Percentiles rank a stretch among this genome's conserved stretches.
These are phyloP conservation scores for Colletotrichum endophyticum DNA, from an alignment of 2,329 filamentous ascomycete genomes.

Conservation along the genomic window DNA sequence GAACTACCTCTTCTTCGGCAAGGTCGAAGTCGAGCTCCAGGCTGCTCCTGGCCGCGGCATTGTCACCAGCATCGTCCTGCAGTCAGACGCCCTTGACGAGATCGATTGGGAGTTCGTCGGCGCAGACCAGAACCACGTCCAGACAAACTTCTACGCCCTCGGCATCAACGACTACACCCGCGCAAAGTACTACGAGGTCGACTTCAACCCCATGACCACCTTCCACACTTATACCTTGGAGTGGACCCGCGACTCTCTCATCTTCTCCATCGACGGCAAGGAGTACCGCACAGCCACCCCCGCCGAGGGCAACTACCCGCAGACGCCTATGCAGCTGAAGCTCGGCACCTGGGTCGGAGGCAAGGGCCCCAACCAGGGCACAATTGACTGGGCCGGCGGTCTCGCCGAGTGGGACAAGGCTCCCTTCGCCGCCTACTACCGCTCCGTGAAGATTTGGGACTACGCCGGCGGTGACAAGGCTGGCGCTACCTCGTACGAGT, in stretches of 20 bases:
- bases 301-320: slow-evolving; percentile 64
- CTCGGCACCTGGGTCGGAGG: slow-evolving; percentile 63
- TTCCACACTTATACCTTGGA: slow-evolving; percentile 72
- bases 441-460: slow-evolving; percentile 30
- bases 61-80: slow-evolving; percentile 52
- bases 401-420: slow-evolving; percentile 33
- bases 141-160: slow-evolving; percentile 61
- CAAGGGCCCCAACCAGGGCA: slow-evolving; percentile 55
- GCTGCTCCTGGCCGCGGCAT: slow-evolving; percentile 53
- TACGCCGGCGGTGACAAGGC: slow-evolving; percentile 31
- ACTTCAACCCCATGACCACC: slow-evolving; percentile 37
- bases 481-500: slow-evolving; percentile 29
- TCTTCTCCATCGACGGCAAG: slow-evolving; percentile 63
- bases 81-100: slow-evolving; percentile 57
- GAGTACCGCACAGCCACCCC: slow-evolving; percentile 52
- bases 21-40: slow-evolving; percentile 50
- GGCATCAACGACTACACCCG: slow-evolving; percentile 59
- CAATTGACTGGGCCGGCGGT: slow-evolving; percentile 72
- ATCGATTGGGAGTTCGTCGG: slow-evolving; percentile 54
- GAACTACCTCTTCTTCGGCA: slow-evolving; percentile 60
- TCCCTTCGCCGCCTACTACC: slow-evolving; percentile 30
- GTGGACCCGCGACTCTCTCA: slow-evolving; percentile 65
- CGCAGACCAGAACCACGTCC: slow-evolving; percentile 33
- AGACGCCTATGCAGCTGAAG: slow-evolving; percentile 72
- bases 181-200: slow-evolving; percentile 53